These are phyloP conservation scores for Aphanomyces cochlioides DNA, from an alignment of 352 stramenopile genomes.

Conservation along the genomic window DNA sequence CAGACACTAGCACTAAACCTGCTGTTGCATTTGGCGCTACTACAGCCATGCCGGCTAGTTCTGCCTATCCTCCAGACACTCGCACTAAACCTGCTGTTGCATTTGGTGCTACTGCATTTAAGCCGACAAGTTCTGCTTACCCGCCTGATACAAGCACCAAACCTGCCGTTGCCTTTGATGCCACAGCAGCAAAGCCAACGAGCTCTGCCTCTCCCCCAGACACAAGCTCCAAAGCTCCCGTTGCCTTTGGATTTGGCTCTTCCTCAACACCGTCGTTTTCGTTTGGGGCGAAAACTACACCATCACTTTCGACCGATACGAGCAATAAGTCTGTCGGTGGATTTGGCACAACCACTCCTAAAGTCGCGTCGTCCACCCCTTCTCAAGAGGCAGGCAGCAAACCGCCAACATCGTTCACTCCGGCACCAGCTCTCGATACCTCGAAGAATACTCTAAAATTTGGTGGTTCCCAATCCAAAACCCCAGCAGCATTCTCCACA, in stretches of 20 bases:
- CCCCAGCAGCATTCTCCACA: background rate
- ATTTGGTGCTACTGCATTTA: background rate
- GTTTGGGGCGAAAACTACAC: slow-evolving; percentile 4
- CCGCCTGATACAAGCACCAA: slow-evolving; percentile 11
- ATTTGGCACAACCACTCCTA: background rate
- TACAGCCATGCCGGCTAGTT: background rate
- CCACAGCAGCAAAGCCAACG: background rate
- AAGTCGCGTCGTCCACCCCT: background rate
- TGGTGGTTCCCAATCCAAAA: too few species aligned
- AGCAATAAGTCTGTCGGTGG: background rate
- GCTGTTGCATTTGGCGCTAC: slow-evolving; percentile 2
- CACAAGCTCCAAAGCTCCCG: slow-evolving; percentile 10
- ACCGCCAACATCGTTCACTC: background rate
- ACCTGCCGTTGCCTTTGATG: background rate
- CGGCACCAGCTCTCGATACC: background rate
- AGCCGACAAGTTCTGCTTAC: slow-evolving; percentile 4
- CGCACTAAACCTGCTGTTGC: slow-evolving; percentile 1
- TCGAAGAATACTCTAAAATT: too few species aligned
- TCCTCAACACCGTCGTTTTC: background rate
- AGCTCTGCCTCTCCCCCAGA: slow-evolving; percentile 8
- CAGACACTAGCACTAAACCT: background rate
- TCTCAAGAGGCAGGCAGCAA: background rate
- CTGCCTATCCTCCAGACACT: background rate
- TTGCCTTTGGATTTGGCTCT: background rate
- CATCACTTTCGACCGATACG: background rate